Evolutionary conservation across 306 rosid species (phyloP), one percentile per base, ranked within the genome.

Genomic region (Gillenia trifoliata): DNA sequence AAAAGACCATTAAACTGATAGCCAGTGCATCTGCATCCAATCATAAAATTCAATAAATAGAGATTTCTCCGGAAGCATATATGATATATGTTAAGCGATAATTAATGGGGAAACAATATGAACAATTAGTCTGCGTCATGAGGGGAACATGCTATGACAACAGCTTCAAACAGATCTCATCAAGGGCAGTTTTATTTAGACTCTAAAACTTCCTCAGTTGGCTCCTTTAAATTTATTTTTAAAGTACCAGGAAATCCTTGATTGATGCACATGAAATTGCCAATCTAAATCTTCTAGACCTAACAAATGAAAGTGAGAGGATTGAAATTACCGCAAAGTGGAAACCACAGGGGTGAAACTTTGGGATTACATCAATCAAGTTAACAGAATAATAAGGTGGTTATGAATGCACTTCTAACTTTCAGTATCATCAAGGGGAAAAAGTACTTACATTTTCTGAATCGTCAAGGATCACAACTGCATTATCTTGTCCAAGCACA

Each of bases 401-500:
- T 38, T 38, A 54, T 2, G 10, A 28, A 19, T 66, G 28, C 45
- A 68, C 26, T 30, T 10, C 6, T 29, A 50, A 29, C 30, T 68
- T 68, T 3, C 22, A 31, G 22, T 22, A 17, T 25, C 23, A 30
- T 13, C 13, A 10, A 23, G 26, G 57, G 64, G 2, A 19, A 30
- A 10, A 31, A 31, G 63, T 70, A 85, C 96, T 79, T 80, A 92
- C 98, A 61, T 88, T 75, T 85, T 95, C 98, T 5, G 97, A 89
- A 88, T 95, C 98, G 68, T 92, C 99, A 36, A 95, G 96, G 74
- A 95, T 95, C 38, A 95, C 73, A 77, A 88, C 96, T 36, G 92
- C 93, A 78, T 93, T 95, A 76, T 92, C 97, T 72, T 92, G 92
- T 76, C 98, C 99, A 54, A 92, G 77, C 67, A 92, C 89, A 55